Conservation (phyloP, 768 basidiomycete genomes). For the Russula earlei region DNA sequence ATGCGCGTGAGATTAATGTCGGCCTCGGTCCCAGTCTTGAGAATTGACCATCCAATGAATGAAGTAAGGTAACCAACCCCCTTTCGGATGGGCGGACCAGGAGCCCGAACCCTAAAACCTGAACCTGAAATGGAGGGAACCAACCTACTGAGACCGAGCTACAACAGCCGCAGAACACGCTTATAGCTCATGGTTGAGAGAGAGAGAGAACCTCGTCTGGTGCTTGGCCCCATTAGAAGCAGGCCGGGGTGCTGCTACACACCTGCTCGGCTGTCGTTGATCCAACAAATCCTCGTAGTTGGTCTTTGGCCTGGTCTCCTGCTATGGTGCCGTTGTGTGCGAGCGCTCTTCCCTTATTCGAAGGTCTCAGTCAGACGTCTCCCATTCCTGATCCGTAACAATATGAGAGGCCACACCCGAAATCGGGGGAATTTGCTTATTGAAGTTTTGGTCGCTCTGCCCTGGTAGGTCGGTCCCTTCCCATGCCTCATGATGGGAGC, state of each 20-base stretch:
- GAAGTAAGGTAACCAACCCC: no score
- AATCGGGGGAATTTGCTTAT: conserved; percentile 88
- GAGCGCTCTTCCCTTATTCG: conserved; percentile 74
- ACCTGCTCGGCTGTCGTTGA: conserved; percentile 74
- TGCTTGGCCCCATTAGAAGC: conserved; percentile 95
- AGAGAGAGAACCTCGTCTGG: conserved; percentile 89
- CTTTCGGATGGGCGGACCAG: conserved; percentile 90
- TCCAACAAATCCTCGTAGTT: conserved; percentile 77
- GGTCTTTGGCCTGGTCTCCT: conserved; percentile 63
- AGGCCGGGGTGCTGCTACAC: conserved; percentile 62
- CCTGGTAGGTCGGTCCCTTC: conserved; percentile 62
- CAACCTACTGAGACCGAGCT: no score
- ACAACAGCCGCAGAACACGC: conserved; percentile 47
- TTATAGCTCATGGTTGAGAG: no score
- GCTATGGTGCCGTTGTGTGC: conserved; percentile 91
- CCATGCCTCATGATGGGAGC: conserved; percentile 65
- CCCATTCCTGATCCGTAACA: conserved; percentile 93
- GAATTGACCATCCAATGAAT: conserved; percentile 81
- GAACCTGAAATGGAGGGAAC: not conserved
- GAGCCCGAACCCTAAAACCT: conserved; percentile 77
- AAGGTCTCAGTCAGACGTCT: conserved; percentile 92
- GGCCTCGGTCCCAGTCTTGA: conserved; percentile 85
- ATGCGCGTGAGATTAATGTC: conserved; percentile 97
- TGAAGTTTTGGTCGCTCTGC: conserved; percentile 91
- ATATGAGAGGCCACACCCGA: conserved; percentile 82